These are phyloP conservation scores for Sechiopsis laciniata DNA, from an alignment of 306 rosid species.

Conservation along the genomic window DNA sequence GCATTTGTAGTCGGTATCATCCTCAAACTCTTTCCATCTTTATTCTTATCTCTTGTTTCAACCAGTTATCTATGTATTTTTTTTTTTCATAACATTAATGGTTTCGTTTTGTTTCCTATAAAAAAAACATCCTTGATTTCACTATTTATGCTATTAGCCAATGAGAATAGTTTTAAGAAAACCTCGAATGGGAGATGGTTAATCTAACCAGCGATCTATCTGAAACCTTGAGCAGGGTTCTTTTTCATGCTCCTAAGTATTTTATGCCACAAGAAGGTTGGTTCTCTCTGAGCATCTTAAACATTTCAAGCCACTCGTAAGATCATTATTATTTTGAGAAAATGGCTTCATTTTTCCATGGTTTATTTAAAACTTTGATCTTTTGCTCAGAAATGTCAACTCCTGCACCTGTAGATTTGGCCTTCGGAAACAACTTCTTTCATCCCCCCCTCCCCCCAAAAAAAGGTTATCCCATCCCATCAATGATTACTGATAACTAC, in stretches of 20 bases:
- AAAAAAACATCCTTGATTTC: too few species aligned
- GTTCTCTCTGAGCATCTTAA: background rate
- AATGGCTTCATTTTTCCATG: background rate
- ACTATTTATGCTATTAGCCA: background rate
- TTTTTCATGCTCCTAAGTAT: background rate
- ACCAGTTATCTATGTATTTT: too few species aligned
- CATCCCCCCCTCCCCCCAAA: background rate
- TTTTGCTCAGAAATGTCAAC: background rate
- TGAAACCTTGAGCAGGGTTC: background rate
- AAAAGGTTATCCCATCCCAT: too few species aligned
- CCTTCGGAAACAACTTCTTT: background rate
- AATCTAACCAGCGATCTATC: conserved; percentile 8
- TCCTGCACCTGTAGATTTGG: background rate
- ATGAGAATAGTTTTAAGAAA: background rate
- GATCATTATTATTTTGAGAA: background rate
- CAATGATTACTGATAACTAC: too few species aligned
- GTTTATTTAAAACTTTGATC: background rate
- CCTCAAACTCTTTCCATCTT: too few species aligned
- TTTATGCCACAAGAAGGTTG: background rate
- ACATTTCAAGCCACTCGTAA: background rate
- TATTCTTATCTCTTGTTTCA: too few species aligned
- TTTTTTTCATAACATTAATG: too few species aligned
- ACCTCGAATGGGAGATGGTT: background rate
- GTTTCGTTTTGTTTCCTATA: too few species aligned
- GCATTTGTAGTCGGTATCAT: too few species aligned